Base-by-base conservation (phyloP, 768 basidiomycete species). In the Zangia roseola region DNA sequence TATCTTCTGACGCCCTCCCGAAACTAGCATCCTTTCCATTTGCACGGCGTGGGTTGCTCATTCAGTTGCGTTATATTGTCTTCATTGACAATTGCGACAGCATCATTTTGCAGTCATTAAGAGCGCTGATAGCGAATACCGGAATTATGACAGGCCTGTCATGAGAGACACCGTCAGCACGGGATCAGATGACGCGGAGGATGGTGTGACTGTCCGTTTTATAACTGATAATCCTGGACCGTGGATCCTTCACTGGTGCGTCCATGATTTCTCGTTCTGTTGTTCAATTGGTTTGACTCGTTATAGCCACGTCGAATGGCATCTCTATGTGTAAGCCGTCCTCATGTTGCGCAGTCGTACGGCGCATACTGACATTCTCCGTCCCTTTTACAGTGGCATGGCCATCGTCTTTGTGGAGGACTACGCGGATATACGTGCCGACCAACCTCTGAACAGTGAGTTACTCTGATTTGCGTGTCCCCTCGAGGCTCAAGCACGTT, bases 71-170 rank as follows among this genome's bases (percentile, higher is more conserved):
- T 26, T 26, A 16, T 30, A 8, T 30, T 4, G 17, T 19, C 19
- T 28, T 35, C 10, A 45, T 35, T 30, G 23, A 37, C 31, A 43
- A 35, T 10, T 8, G n/a, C 33, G 10, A 24, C 28, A 76, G 73
- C 76, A 79, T 52, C 51, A 65, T 9, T 80, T 80, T 53, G 67
- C 69, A 36, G 77, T 79, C 19, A 60, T 78, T 20, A 61, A 71
- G 42, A 72, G 71, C 41, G 74, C 77, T 6, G 72, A 72, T 4
- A 71, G 55, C 28, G 45, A 47, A 2, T 49, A 37, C 1, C 69
- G 67, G 55, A 80, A 80, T 59, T 78, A 73, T 26, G 54, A 52
- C 8, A 82, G 87, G 62, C 86, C 87, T 0, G 72, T 74, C 38
- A 65, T 72, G 48, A 67, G 79, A 35, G 79, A 81, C 49, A 76